Evolutionary conservation across 2,329 filamentous ascomycete species (phyloP).

Genomic region (Ceratocystis papillata): DNA sequence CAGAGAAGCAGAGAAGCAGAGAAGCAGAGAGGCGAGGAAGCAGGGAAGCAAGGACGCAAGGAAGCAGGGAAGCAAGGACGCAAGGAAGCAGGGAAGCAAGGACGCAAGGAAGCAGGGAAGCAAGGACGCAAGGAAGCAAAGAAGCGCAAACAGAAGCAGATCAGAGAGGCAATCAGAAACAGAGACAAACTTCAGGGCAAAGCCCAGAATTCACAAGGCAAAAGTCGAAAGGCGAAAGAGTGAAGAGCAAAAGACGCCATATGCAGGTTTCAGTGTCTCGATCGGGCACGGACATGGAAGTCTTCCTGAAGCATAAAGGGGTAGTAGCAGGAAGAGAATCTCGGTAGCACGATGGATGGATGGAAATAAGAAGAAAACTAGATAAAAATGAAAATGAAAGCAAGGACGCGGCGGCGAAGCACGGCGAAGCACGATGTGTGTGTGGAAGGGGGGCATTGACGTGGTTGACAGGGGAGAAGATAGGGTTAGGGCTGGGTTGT

Average conservation of each 20-base stretch:
- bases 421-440: not conserved
- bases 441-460: not conserved
- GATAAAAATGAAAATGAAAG: not conserved
- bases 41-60: no score
- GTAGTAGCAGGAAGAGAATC: not conserved
- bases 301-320: not conserved
- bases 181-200: no score
- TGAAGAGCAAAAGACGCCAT: not conserved
- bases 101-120: no score
- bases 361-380: not conserved
- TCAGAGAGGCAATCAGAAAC: no score
- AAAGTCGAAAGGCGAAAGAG: not conserved
- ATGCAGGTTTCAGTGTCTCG: not conserved
- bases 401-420: not conserved
- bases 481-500: not conserved
- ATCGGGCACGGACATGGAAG: slow-evolving; percentile 7
- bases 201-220: not conserved
- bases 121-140: no score
- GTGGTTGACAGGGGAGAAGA: not conserved
- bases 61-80: no score
- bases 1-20: no score
- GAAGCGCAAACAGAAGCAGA: no score
- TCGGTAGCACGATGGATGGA: not conserved
- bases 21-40: no score
- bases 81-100: no score